These are phyloP conservation scores for Trypanosomatidae sp. DNA, from an alignment of 208 protist species.

Conservation along the genomic window DNA sequence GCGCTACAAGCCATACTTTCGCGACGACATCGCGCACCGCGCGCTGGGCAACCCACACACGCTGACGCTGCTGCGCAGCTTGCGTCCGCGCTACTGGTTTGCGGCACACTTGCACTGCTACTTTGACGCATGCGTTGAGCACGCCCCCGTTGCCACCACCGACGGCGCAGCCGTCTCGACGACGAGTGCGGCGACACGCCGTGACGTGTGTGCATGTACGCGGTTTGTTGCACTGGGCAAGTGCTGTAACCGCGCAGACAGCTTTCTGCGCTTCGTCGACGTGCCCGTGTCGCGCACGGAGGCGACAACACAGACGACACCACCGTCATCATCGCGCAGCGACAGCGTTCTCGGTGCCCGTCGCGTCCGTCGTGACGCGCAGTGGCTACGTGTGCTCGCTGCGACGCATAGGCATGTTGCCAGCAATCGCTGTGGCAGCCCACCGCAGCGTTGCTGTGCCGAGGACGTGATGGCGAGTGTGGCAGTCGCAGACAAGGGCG, in stretches of 20 bases:
- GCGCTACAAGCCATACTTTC: slow-evolving; percentile 78
- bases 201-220: background rate
- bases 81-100: slow-evolving; percentile 66
- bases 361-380: slow-evolving; percentile 3
- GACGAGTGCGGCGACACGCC: background rate
- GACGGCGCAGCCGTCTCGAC: slow-evolving; percentile 2
- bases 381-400: too few relatives aligned
- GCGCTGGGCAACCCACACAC: slow-evolving; percentile 79
- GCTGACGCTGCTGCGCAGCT: slow-evolving; percentile 34
- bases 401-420: too few relatives aligned
- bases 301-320: too few relatives aligned
- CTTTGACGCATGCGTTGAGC: slow-evolving; percentile 61
- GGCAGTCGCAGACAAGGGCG: too few relatives aligned
- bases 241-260: slow-evolving; percentile 39
- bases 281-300: slow-evolving; percentile 11
- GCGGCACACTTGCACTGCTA: slow-evolving; percentile 82
- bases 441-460: too few relatives aligned
- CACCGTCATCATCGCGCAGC: too few relatives aligned
- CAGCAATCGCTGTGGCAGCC: too few relatives aligned
- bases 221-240: slow-evolving; percentile 85
- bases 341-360: too few relatives aligned
- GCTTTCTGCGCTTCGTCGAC: slow-evolving; percentile 75
- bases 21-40: slow-evolving; percentile 59
- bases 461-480: too few relatives aligned
- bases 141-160: slow-evolving; percentile 5